Evolutionary conservation across 2,329 filamentous ascomycete genomes (phyloP), one percentile per base, ranked within the genome.

Genomic region (Penicillium sp.): DNA sequence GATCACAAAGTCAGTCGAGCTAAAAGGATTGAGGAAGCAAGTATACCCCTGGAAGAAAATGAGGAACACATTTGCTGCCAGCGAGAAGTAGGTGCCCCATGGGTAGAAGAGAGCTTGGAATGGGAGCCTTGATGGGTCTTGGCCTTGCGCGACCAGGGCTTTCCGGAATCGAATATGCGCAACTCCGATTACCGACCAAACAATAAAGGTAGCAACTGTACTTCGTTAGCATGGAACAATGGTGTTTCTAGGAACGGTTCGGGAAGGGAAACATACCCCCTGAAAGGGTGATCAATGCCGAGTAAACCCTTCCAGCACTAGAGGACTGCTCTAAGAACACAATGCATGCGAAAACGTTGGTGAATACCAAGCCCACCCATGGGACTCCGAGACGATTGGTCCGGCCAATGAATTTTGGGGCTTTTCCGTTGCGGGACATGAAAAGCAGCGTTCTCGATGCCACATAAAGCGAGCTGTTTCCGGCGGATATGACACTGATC

Each of bases 401-500:
- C 72, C 83, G 84, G 42, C 87, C 87, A 2, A 93, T 78, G 65
- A 93, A 82, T 21, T 74, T 77, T 0, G 90, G 90, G 0, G 89
- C 90, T 72, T 89, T 90, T 47, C 84, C 80, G 45, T 86, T 85
- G 66, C 90, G 86, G 0, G 88, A 88, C 85, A 93, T 89, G 76
- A 86, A 91, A 0, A 92, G 76, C 1, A 93, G 75, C 0, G 89
- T 92, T 23, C 90, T 84, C 3, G 87, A 89, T 45, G 86, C 86
- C 63, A 93, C 90, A 71, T 92, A 93, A 60, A 93, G 88, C 9
- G 87, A 89, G 52, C 84, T 86, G 74, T 93, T 93, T 64, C 88
- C 84, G 19, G 89, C 88, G 0, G 83, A 87, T 38, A 91, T 78
- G 55, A 89, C 89, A 13, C 89, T 90, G 9, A 90, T 78, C 50